Evolutionary conservation across 2,329 filamentous ascomycete species (phyloP).

Genomic region (Pseudocercospora macadamiae): DNA sequence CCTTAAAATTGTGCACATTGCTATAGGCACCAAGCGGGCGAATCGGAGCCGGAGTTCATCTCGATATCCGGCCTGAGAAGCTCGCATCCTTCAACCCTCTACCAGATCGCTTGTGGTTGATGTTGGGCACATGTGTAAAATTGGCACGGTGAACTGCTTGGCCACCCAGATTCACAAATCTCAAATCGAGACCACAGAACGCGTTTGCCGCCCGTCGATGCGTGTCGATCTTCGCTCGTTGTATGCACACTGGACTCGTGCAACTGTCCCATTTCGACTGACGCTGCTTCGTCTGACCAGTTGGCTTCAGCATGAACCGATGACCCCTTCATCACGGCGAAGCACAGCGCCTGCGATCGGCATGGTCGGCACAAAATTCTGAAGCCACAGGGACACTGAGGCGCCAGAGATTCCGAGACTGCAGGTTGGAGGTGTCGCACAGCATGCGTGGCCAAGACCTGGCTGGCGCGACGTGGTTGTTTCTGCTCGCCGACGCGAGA

Average conservation of each 20-base stretch:
- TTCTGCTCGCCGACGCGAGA: neutral
- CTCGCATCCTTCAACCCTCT: neutral
- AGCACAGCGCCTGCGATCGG: neutral
- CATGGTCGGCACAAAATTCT: constrained; percentile 2
- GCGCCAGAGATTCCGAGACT: neutral
- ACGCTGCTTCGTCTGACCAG: neutral
- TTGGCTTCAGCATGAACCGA: neutral
- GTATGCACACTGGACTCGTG: neutral
- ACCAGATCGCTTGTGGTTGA: constrained; percentile 1
- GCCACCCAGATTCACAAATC: neutral
- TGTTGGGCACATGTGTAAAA: neutral
- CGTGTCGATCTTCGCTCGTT: neutral
- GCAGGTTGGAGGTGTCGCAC: neutral
- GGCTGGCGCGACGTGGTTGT: constrained; percentile 11
- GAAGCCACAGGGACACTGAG: neutral
- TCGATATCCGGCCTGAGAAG: neutral
- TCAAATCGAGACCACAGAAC: neutral
- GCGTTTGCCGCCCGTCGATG: constrained; percentile 2
- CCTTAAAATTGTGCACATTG: constrained; percentile 5
- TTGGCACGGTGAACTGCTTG: neutral
- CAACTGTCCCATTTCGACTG: neutral
- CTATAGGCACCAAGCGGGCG: neutral
- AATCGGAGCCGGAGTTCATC: neutral
- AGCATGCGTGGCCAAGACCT: neutral
- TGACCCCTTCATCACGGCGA: neutral